Percentiles rank a stretch among this genome's conserved stretches.
Evolutionary conservation across 176 grass and related monocot genomes (phyloP).

Genomic region (barley (Hordeum vulgare)): DNA sequence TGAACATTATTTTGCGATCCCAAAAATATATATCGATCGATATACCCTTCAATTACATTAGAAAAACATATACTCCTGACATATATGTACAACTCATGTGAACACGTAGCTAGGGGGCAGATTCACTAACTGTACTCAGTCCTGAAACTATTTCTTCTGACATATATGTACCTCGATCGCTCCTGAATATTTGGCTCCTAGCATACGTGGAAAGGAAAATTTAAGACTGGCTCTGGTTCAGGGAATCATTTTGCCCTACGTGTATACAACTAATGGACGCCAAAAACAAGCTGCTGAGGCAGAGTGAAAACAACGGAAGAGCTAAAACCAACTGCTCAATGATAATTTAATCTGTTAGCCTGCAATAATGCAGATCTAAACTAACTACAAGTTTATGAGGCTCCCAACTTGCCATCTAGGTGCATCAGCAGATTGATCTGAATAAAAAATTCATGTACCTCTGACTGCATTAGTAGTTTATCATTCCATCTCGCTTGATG

Average conservation of each 20-base stretch:
- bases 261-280: constrained; percentile 31
- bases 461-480: constrained; percentile 5
- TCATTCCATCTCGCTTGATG: background rate
- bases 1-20: background rate
- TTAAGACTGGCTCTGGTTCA: background rate
- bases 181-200: background rate
- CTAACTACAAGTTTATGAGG: constrained; percentile 3
- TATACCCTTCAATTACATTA: background rate
- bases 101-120: background rate
- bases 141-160: background rate
- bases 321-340: constrained; percentile 22
- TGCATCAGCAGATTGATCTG: constrained; percentile 5
- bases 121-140: background rate
- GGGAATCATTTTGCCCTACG: constrained; percentile 35
- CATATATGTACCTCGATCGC: background rate
- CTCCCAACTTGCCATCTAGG: constrained; percentile 26
- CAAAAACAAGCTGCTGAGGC: constrained; percentile 11
- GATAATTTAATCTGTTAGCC: constrained; percentile 2
- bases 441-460: background rate
- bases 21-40: background rate
- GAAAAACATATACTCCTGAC: too few species aligned
- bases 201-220: background rate
- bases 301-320: constrained; percentile 30
- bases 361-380: constrained; percentile 14
- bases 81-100: background rate